Base-by-base conservation (phyloP, 2,329 filamentous ascomycete genomes). In the Seiridium unicorne region DNA sequence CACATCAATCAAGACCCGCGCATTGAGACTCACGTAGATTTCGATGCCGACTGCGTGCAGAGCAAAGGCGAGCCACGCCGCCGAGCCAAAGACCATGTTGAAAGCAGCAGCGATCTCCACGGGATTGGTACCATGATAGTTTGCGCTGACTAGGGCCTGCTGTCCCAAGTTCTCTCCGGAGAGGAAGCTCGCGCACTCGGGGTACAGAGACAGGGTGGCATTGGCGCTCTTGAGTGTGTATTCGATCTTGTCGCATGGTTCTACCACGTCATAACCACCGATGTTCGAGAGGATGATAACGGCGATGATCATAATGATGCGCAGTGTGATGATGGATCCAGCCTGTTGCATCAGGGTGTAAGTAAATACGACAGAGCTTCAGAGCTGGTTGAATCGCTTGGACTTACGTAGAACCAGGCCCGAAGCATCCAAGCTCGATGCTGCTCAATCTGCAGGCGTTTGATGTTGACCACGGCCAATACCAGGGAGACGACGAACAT, bases 381-480 rank as follows among this genome's bases (percentile, higher is more conserved):
- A 59, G 26, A 18, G 34, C 3, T 55, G 11, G n/a, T 44, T 26
- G 34, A 36, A 11, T 9, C 4, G 7, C 42, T n/a, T 7, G 10
- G 11, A 65, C 73, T 60, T 61, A 79, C 74, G 60, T 81, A 79
- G 47, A 81, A 74, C 79, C 79, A 81, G 8, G 79, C 76, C 34
- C 85, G 68, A 32, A 88, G 64, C 84, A 87, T 88, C 85, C 84
- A 88, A 1, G 83, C 83, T 3, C 85, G 77, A 61, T 88, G 85
- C 65, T 87, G 82, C 48, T 87, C 84, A 53, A 89, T 84, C 66
- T 88, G 84, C 1, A 88, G 70, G 2, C 76, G 73, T 68, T 85
- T 87, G 69, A 88, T 80, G 63, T 87, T 87, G 69, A 80, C 74
- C 47, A 79, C 80, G 2, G 83, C 81, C 51, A 88, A 60, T 0